Evolutionary conservation across 202 grass and related monocot genomes (phyloP), one percentile per base, ranked within the genome.

Genomic region (Eragrostis tef): DNA sequence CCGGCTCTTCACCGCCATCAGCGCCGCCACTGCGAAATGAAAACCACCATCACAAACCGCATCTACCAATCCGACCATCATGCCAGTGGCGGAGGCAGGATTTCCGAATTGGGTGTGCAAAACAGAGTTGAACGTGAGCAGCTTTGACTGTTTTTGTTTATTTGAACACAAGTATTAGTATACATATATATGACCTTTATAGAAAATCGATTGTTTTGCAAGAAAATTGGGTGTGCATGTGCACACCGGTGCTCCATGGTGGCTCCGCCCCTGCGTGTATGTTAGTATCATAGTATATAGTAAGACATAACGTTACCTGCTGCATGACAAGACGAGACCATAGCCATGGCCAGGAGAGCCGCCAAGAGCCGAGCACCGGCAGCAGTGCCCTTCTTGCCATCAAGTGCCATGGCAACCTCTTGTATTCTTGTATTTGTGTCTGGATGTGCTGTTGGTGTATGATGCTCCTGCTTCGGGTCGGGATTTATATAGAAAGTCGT

Each of bases 1-100:
- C 87, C 82, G 85, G 85, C 85, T 91, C 85, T 99, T 99, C 71
- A 95, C 87, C 73, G 90, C 88, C 89, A 99, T 95, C 66, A 95
- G 88, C 70, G 96, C 96, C 67, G 89, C 96, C 92, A 99, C 96
- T 98, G 94, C 65, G 39, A 51, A 16, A 76, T 0, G 7, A 22
- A 57, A 53, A 11, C 27, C 45, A 14, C 24, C 52, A 26, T 21
- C 19, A 49, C 11, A 31, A 41, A 13, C 58, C 34, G 1, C 16
- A 10, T 41, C n/a, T 10, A 25, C 43, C 17, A 34, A 8, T 6
- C 29, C 48, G 2, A 17, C 22, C 41, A 10, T 11, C n/a, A n/a
- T n/a, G n/a, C n/a, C n/a, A n/a, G n/a, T n/a, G n/a, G n/a, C n/a
- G n/a, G n/a, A n/a, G n/a, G n/a, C n/a, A n/a, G n/a, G n/a, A n/a